Evolutionary conservation across 108 stramenopile genomes (phyloP), one percentile per base, ranked within the genome.

Genomic region (Pseudonitzschia delicatissima): DNA sequence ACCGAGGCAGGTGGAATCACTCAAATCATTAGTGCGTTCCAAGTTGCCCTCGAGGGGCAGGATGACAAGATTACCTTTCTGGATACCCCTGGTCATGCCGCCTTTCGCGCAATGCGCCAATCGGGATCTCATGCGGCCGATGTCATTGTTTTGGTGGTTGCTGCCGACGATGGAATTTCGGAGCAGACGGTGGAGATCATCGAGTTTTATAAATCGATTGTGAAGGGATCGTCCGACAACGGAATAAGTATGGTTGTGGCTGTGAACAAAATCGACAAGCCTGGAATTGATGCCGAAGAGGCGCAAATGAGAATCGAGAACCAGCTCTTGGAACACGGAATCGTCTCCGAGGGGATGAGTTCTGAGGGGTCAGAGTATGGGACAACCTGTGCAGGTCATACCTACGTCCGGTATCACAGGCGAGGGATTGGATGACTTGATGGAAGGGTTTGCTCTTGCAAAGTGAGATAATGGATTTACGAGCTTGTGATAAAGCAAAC

Each of bases 1-100:
- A 92, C 89, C 21, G 98, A 99, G 75, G 96, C 97, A 8, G 98
- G 97, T 31, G 98, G 98, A 17, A 99, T 99, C 57, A 99, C 98
- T 1, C 98, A 99, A 77, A 82, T 90, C 32, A 87, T 99, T 21
- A 90, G 90, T 47, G 96, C 97, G 13, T 98, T 99, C 72, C 81
- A 85, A 60, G 94, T 97, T 7, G 63, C 76, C 0, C 33, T 91
- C 34, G 78, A 77, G 7, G 77, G 76, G 11, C 63, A 74, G 27
- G 71, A 80, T 7, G 44, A 63, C 15, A 64, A 81, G 4, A 83
- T 99, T 15, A 97, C 97, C 5, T 97, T 99, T 72, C 70, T 99
- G 40, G 98, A 99, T 75, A 99, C 98, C 8, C 98, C 97, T 0
- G 98, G 97, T 8, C 98, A 98, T 72, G 95, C 94, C 5, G 96